A percentile compares a stretch with the other conserved stretches of the same genome.
Evolutionary conservation across 169 alveolate genomes (phyloP).

Genomic region (Babesia divergens): DNA sequence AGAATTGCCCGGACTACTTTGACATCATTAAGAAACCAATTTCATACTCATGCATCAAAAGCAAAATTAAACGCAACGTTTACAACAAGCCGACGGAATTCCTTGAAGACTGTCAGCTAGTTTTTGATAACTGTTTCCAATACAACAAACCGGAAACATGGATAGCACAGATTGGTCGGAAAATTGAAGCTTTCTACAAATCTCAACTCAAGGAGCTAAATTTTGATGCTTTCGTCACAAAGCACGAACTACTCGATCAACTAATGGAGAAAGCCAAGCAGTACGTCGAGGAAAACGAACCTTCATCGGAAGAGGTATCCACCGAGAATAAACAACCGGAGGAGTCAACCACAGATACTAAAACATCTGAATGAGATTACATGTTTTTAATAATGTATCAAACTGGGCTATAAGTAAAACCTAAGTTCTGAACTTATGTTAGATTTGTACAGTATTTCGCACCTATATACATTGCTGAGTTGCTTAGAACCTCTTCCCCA

Average conservation of each 20-base stretch:
- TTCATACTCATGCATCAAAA: slow-evolving; percentile 81
- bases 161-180: slow-evolving; percentile 82
- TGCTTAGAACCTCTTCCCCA: no score
- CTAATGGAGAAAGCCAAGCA: slow-evolving; percentile 60
- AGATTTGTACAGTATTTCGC: no score
- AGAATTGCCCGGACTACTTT: slow-evolving; percentile 87
- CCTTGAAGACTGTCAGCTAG: slow-evolving; percentile 80
- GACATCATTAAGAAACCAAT: slow-evolving; percentile 84
- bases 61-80: slow-evolving; percentile 74
- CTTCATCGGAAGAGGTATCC: not conserved
- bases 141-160: slow-evolving; percentile 84
- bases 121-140: slow-evolving; percentile 80
- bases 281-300: slow-evolving; percentile 17
- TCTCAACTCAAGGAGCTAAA: slow-evolving; percentile 68
- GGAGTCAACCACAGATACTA: no score
- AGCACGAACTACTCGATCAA: slow-evolving; percentile 62
- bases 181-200: slow-evolving; percentile 77
- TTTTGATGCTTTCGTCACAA: slow-evolving; percentile 57
- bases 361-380: no score
- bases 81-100: slow-evolving; percentile 79
- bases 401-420: no score
- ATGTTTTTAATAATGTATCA: no score
- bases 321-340: no score
- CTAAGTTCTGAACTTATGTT: no score
- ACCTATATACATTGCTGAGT: no score